Evolutionary conservation across 768 basidiomycete genomes (phyloP).

Genomic region (Panaeolus papilionaceus): DNA sequence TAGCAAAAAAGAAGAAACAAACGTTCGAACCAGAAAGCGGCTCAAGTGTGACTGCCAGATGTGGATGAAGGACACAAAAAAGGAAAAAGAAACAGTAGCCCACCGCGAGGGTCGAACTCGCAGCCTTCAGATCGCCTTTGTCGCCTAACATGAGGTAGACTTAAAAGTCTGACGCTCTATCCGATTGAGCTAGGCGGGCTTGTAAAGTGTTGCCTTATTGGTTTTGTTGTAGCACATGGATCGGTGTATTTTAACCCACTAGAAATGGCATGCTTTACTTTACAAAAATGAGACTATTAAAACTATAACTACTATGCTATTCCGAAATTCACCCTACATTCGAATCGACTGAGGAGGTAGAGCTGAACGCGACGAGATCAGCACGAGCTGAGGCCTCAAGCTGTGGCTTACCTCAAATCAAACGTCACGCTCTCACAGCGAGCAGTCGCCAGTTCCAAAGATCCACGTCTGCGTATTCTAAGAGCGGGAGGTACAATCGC

Average conservation of each 20-base stretch:
- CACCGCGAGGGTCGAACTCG: slow-evolving; percentile 87
- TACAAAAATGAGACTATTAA: no score
- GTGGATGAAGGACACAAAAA: background rate
- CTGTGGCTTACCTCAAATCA: background rate
- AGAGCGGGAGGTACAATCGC: slow-evolving; percentile 19
- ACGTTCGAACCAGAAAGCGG: background rate
- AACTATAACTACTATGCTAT: no score
- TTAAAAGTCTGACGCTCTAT: slow-evolving; percentile 67
- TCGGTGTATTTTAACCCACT: no score
- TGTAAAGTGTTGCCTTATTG: background rate
- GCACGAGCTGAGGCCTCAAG: background rate
- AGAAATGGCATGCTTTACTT: no score
- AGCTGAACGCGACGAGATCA: background rate
- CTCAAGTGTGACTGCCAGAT: background rate
- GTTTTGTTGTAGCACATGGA: no score
- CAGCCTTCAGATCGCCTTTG: slow-evolving; percentile 71
- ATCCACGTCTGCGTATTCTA: background rate
- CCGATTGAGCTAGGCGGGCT: slow-evolving; percentile 74
- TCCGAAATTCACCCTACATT: background rate
- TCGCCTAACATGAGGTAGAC: slow-evolving; percentile 25
- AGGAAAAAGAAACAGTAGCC: slow-evolving; percentile 48
- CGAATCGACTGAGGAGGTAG: slow-evolving; percentile 8
- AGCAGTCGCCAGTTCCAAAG: background rate
- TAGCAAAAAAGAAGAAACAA: background rate
- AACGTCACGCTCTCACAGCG: slow-evolving; percentile 1